Evolutionary conservation across 768 basidiomycete genomes (phyloP).

Genomic region (Lactarius psammicola): DNA sequence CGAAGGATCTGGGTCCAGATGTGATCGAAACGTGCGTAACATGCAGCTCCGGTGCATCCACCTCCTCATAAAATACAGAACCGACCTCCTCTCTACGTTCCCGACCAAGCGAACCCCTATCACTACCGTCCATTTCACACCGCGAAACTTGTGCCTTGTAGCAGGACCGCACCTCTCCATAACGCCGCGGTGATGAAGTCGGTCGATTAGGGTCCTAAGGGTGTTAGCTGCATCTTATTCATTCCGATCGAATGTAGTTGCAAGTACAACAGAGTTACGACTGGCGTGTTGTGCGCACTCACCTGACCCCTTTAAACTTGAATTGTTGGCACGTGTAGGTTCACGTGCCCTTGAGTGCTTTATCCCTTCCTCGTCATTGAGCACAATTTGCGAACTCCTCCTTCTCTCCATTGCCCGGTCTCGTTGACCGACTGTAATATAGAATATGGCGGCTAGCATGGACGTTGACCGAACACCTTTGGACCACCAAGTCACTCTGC

Average conservation of each 20-base stretch:
- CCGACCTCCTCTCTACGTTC: slow-evolving; percentile 85
- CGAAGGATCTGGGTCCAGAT: slow-evolving; percentile 44
- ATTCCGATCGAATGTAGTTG: slow-evolving; percentile 14
- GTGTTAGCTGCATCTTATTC: slow-evolving; percentile 2
- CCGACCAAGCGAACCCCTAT: slow-evolving; percentile 96
- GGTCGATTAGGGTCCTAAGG: background rate
- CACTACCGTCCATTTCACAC: slow-evolving; percentile 89
- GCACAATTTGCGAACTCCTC: background rate
- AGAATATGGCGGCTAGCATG: slow-evolving; percentile 27
- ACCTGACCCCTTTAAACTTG: background rate
- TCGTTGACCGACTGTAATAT: slow-evolving; percentile 1
- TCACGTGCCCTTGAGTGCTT: slow-evolving; percentile 11
- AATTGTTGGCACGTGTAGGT: slow-evolving; percentile 7
- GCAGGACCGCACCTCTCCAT: slow-evolving; percentile 71
- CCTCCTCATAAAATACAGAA: slow-evolving; percentile 43
- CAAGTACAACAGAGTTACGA: background rate
- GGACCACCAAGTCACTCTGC: slow-evolving; percentile 11
- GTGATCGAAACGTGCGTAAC: slow-evolving; percentile 67
- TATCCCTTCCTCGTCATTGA: background rate
- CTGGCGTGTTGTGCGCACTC: background rate
- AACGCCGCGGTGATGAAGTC: slow-evolving; percentile 37
- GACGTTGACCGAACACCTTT: slow-evolving; percentile 21
- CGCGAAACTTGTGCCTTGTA: slow-evolving; percentile 89
- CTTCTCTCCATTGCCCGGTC: background rate
- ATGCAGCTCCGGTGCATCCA: slow-evolving; percentile 19